These are phyloP conservation scores for Crassisporium funariophilum DNA, from an alignment of 768 basidiomycete species.

Conservation along the genomic window DNA sequence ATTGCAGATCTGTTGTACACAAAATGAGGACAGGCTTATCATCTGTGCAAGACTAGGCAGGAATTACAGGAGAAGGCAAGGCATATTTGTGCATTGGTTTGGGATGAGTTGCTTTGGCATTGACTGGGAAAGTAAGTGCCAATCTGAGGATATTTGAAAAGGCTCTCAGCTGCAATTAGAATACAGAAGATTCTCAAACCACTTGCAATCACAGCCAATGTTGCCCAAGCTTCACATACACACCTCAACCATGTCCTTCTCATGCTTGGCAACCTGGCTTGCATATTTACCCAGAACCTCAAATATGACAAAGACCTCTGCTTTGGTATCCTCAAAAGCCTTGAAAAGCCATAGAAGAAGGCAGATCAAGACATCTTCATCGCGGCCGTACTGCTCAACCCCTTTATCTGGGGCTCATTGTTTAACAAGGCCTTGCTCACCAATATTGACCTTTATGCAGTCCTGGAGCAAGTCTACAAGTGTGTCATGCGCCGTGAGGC, in stretches of 20 bases:
- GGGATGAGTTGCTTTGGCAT: conserved; percentile 23
- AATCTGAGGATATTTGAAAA: no score
- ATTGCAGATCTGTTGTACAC: conserved; percentile 8
- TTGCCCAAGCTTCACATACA: conserved; percentile 25
- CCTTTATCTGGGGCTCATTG: conserved; percentile 11
- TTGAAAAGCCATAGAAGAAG: conserved; percentile 34
- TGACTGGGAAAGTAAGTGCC: conserved; percentile 19
- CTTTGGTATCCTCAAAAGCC: conserved; percentile 20
- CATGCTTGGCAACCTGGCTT: conserved; percentile 30
- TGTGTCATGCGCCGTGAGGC: background rate
- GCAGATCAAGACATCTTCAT: conserved; percentile 38
- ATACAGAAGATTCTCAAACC: conserved; percentile 28
- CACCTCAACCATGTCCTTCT: conserved; percentile 35
- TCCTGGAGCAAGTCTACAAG: conserved; percentile 1
- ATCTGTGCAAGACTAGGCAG: conserved; percentile 8
- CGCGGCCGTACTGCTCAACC: conserved; percentile 35
- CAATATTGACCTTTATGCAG: background rate
- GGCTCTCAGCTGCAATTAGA: conserved; percentile 1
- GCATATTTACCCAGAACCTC: conserved; percentile 12
- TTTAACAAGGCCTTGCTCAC: conserved; percentile 5
- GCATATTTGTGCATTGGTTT: conserved; percentile 15
- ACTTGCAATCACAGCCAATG: conserved; percentile 36
- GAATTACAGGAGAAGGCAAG: conserved; percentile 18
- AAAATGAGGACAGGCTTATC: conserved; percentile 10
- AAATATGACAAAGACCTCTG: conserved; percentile 11